Base-by-base conservation (phyloP, 805 yeast species). In the Barnettozyma siamensis region DNA sequence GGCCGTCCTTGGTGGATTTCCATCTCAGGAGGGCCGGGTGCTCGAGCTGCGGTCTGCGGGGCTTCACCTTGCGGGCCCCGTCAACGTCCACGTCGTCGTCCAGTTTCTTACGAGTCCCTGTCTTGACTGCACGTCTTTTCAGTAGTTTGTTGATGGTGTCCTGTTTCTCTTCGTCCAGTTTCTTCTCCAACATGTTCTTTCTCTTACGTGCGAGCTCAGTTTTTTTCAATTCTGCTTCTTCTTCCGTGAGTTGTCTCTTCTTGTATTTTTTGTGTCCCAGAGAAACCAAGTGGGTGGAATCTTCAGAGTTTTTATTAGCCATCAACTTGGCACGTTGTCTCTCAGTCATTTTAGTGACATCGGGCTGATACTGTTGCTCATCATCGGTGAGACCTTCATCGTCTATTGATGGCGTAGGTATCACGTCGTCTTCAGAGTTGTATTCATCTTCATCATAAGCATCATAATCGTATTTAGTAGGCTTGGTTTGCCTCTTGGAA, bases 151-250 rank as follows among this genome's bases (percentile, higher is more conserved):
- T 91, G 49, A 91, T 71, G 0, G 97, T 89, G 49, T 91, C 97
- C 56, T 81, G 76, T 59, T 93, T 93, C 62, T 93, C 98, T 60
- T 87, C 96, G 56, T 89, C 97, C 31, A 87, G 65, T 48, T 83
- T 78, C 64, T 83, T 82, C 54, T 82, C 88, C 50, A 82, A 80
- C 53, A 88, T 73, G 57, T 91, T 89, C 60, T 84, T 85, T 49
- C 99, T 72, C 60, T 88, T 78, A 53, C 98, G 74, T 0, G 96
- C 91, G 53, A 78, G 80, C 59, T 91, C 99, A 1, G 94, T 86
- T 47, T 88, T 79, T 34, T 88, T 74, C 44, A 87, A 62, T 35
- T 84, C 86, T 31, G 80, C 73, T 63, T 89, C 95, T 59, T 91
- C 96, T 43, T 82, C 96, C 0, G 94, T 80, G 40, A 85, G 72